Conservation (phyloP, 257 asterid genomes). For the Salvia miltiorrhiza region DNA sequence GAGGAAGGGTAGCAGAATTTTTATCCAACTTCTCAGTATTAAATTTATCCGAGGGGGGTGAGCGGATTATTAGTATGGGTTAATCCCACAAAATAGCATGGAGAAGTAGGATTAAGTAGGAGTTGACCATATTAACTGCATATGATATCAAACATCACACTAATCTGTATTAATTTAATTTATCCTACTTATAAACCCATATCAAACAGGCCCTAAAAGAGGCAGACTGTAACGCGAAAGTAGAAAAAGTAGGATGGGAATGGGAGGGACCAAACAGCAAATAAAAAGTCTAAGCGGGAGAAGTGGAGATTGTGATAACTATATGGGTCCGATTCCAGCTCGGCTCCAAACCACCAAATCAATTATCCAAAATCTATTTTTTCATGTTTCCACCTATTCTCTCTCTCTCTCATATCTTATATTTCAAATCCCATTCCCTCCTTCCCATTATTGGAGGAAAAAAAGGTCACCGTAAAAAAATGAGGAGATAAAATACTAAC, state of each 20-base stretch:
- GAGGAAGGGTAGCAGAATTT: no score
- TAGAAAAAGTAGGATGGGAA: background rate
- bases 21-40: no score
- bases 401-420: background rate
- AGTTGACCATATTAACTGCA: no score
- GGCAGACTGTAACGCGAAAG: background rate
- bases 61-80: no score
- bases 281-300: slow-evolving; percentile 8
- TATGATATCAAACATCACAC: no score
- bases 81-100: no score
- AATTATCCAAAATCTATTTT: background rate
- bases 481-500: no score
- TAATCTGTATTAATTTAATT: no score
- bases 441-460: background rate
- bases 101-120: no score
- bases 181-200: no score
- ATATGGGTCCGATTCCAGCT: slow-evolving; percentile 22
- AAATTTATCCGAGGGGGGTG: no score
- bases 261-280: slow-evolving; percentile 24
- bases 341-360: slow-evolving; percentile 5
- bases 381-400: background rate
- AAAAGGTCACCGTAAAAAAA: background rate
- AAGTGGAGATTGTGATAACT: slow-evolving; percentile 8
- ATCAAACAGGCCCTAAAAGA: no score
- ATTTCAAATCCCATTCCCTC: slow-evolving; percentile 33